phyloP scores from a whole-genome alignment of 2,329 filamentous ascomycete species.

The Ceratocystis harringtonii region DNA sequence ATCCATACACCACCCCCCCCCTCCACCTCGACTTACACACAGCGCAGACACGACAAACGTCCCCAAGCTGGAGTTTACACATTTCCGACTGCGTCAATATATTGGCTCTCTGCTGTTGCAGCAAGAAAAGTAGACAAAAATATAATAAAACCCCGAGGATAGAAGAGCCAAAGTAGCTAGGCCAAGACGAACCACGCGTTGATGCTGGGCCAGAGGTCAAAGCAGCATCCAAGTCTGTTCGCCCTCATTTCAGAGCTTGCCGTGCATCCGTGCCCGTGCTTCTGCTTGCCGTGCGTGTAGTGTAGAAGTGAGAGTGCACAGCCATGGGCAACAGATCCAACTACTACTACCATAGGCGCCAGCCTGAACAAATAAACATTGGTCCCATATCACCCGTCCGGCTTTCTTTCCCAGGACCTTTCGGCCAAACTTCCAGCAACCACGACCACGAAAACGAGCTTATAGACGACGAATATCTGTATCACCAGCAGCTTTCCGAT shows the following conservation, averaged over 20 bases:
- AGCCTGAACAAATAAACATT: slow-evolving; percentile 6
- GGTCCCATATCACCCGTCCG: neutral
- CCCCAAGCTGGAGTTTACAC: neutral
- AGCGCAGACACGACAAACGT: too few species aligned
- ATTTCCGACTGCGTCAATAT: neutral
- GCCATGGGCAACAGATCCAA: neutral
- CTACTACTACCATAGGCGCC: slow-evolving; percentile 4
- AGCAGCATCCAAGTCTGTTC: neutral
- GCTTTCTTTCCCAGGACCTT: neutral
- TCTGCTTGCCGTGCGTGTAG: neutral
- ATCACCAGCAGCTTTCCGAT: neutral
- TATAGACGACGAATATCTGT: neutral
- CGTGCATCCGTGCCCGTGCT: neutral
- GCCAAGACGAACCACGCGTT: neutral
- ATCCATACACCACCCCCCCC: neutral
- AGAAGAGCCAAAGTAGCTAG: neutral
- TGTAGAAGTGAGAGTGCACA: neutral
- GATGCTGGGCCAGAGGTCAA: neutral
- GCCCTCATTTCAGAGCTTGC: neutral
- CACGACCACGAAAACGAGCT: neutral
- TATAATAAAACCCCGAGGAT: neutral
- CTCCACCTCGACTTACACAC: neutral
- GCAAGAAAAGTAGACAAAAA: neutral
- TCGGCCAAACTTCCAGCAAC: neutral
- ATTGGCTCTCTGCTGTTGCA: neutral